Evolutionary conservation across 192 early-diverging fungal species (phyloP).

Genomic region (Gamsiella multidivaricata): DNA sequence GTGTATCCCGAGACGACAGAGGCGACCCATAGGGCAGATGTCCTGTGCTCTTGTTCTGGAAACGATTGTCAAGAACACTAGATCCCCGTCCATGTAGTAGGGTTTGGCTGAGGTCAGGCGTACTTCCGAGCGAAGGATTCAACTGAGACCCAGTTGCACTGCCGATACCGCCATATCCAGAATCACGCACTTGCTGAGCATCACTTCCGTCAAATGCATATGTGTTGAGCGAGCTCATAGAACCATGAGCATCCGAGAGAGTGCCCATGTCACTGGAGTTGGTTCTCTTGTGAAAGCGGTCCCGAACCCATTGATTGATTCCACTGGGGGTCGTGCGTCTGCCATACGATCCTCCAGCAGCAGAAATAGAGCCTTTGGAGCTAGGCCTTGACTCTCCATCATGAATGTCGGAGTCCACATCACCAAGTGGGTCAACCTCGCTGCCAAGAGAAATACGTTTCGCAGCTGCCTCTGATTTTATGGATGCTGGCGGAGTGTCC

Average conservation of each 20-base stretch:
- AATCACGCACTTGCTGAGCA: slow-evolving; percentile 18
- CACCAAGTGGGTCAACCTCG: slow-evolving; percentile 16
- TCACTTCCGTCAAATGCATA: slow-evolving; percentile 4
- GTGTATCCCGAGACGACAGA: background rate
- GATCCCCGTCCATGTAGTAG: background rate
- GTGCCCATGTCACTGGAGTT: slow-evolving; percentile 33
- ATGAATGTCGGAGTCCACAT: slow-evolving; percentile 6
- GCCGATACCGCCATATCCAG: slow-evolving; percentile 31
- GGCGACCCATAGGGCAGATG: slow-evolving; percentile 35
- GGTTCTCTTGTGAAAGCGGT: slow-evolving; percentile 45
- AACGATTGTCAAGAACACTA: slow-evolving; percentile 25
- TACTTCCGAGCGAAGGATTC: background rate
- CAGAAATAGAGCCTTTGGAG: slow-evolving; percentile 13
- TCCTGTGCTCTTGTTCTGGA: slow-evolving; percentile 47
- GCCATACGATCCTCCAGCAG: background rate
- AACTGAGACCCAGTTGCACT: background rate
- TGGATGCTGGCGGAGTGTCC: background rate
- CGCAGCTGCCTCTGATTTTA: background rate
- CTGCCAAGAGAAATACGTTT: slow-evolving; percentile 31
- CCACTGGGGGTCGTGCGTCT: slow-evolving; percentile 12
- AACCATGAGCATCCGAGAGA: slow-evolving; percentile 9
- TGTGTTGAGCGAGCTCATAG: slow-evolving; percentile 8
- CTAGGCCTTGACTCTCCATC: slow-evolving; percentile 9
- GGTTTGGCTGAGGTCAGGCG: slow-evolving; percentile 11
- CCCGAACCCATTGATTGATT: slow-evolving; percentile 43